Evolutionary conservation across 352 stramenopile genomes (phyloP), one percentile per base, ranked within the genome.

Genomic region (Phytophthora nicotianae): DNA sequence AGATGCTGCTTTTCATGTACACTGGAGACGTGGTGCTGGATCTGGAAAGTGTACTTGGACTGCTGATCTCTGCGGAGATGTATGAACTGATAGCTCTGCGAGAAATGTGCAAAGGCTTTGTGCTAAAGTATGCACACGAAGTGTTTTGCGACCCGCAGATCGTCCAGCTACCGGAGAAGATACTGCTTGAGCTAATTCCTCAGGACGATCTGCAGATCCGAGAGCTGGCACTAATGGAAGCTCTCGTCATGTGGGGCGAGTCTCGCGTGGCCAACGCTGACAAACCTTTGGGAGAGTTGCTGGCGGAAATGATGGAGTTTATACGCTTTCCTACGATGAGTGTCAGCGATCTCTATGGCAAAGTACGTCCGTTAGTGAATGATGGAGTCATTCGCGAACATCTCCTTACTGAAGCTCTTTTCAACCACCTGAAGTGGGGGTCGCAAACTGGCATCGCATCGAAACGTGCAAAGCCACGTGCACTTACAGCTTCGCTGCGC

Each of bases 291-390:
- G 58, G 84, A 8, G 70, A 83, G 23, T 73, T 94, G 40, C 57
- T 96, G 23, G 65, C 62, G 0, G 87, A 94, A 40, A 74, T 93
- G 45, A 91, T 94, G 83, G 79, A 93, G 65, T 83, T 87, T 47
- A 79, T 96, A 45, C 85, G 87, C 24, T 96, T 93, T 56, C 80
- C 85, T 9, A 93, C 85, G 0, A 96, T 96, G 87, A 96, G 83
- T 41, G 87, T 96, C 38, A 88, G 82, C 26, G 85, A 92, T 54
- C 52, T 96, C 8, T 93, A 95, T 41, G 83, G 87, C 35, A 95
- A 93, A 84, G 87, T 95, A 29, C 81, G 80, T 3, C 83, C 83
- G 2, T 75, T 95, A 2, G 85, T 93, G 14, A 70, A 72, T 16
- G 74, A 90, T 21, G 71, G 74, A 10, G 65, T 92, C 3, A 89